A percentile compares a stretch with the other conserved stretches of the same genome.
phyloP scores from a whole-genome alignment of 805 yeast species.

The Nakazawaea siamensis region DNA sequence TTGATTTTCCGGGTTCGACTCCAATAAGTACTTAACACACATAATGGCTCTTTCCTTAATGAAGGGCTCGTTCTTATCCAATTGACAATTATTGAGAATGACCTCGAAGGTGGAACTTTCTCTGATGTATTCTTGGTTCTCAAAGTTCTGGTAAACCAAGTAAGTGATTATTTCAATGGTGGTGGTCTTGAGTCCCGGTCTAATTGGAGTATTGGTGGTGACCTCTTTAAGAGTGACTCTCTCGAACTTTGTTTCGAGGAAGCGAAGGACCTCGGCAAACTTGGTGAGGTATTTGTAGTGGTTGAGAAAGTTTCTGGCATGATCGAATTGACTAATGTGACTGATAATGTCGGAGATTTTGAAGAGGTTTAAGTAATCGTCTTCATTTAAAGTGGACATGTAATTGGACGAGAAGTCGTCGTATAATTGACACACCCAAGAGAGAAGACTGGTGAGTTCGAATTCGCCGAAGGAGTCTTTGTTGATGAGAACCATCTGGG shows the following conservation, averaged over 20 bases:
- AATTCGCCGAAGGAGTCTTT: conserved; percentile 32
- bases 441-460: conserved; percentile 27
- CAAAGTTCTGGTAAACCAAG: conserved; percentile 40
- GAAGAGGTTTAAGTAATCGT: conserved; percentile 15
- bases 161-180: conserved; percentile 60
- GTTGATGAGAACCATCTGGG: conserved; percentile 29
- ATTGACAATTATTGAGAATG: conserved; percentile 70
- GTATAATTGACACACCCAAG: conserved; percentile 31
- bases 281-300: conserved; percentile 28
- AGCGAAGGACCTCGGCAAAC: conserved; percentile 28
- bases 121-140: conserved; percentile 62
- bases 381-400: conserved; percentile 13
- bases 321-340: conserved; percentile 31
- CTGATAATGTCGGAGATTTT: conserved; percentile 16
- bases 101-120: conserved; percentile 60
- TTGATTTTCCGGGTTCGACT: conserved; percentile 64
- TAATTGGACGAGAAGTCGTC: conserved; percentile 14
- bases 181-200: conserved; percentile 58
- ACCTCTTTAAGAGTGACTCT: conserved; percentile 24
- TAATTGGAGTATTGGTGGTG: conserved; percentile 15
- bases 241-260: conserved; percentile 32
- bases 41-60: conserved; percentile 79
- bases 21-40: conserved; percentile 63
- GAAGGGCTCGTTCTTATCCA: conserved; percentile 85
- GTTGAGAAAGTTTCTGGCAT: conserved; percentile 31